Base-by-base conservation (phyloP, 2,329 filamentous ascomycete genomes). In the Raffaelea arxii region DNA sequence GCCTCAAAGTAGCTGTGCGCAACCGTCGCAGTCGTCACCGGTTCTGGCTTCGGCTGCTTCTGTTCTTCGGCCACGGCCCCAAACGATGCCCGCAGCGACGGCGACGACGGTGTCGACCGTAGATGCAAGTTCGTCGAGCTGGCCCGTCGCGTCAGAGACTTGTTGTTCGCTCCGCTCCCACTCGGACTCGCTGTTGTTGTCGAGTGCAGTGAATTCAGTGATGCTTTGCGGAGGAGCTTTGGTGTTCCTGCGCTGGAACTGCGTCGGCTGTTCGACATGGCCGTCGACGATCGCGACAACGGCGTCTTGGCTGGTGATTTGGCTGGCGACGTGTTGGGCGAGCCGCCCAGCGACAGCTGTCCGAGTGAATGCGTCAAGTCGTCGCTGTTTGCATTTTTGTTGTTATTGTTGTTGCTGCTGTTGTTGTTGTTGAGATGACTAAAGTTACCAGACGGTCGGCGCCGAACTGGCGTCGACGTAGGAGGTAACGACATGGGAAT, bases 1-100 rank as follows among this genome's bases (percentile, higher is more conserved):
- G 74, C 77, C 51, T 71, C 69, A 58, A 94, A 86, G 61, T 84
- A 79, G 9, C 78, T 72, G 41, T 71, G 75, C 4, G 86, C 86
- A 38, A 91, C 65, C 23, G 75, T 68, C 35, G 63, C 64, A 12
- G 75, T 65, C 1, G 72, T 79, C n/a, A 64, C 62, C 38, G 51
- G 53, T 30, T 9, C 56, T 4, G 67, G 64, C 48, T 61, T 65
- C 48, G 65, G 63, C 16, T 63, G 62, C 21, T 61, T 53, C 23
- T 66, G 60, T 21, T 62, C 60, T 36, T 63, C 61, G 38, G 54
- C 54, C 22, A 61, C 21, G 12, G 39, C 57, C 35, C 63, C 53
- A 14, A 64, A 56, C 3, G 67, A 62, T 21, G 67, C 66, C 30
- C 62, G 67, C 23, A 51, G 27, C 10, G 66, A 61, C 18, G 32